Evolutionary conservation across 495 filamentous ascomycete genomes (phyloP), one percentile per base, ranked within the genome.

Genomic region (Penicillium bialowiezense): DNA sequence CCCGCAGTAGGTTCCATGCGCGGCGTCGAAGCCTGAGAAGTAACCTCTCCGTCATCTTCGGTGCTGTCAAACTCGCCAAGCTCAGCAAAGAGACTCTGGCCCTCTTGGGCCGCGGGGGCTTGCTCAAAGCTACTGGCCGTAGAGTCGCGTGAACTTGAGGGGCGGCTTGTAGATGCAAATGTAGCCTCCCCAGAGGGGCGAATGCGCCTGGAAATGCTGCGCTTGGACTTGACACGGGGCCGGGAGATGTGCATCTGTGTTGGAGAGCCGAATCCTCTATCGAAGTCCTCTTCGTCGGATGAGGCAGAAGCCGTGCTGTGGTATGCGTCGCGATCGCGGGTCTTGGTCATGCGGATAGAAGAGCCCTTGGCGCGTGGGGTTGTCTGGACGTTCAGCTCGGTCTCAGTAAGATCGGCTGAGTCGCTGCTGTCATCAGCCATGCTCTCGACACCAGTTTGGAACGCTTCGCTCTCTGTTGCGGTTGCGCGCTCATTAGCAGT

Each of bases 271-370:
- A 81, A 54, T 5, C 71, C 72, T 17, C 44, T 52, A 26, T 75
- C 73, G 19, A 78, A 80, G 20, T 85, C 82, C 37, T 84, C 84
- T 19, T 95, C 90, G 48, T 95, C 91, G 18, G 76, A 84, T 19
- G 89, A 91, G 4, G 88, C 91, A 8, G 92, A 96, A 15, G 91
- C 92, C 5, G 91, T 95, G 71, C 91, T 97, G 52, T 86, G 77
- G 60, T 86, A 88, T 5, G 90, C 91, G 38, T 74, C 72, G 3
- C 83, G 79, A 51, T 83, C 80, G 34, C 78, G 74, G 37, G 73
- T 52, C 61, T 78, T 81, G 28, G 61, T 54, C 51, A 75, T 65
- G 3, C 58, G 47, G 20, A 81, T 58, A 17, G 74, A 67, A 3
- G 74, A 70, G 50, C 64, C 65, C 40, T 64, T 70, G 50, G 63